Evolutionary conservation across 371 early-diverging fungal genomes (phyloP).

Genomic region (Mortierella sp.): DNA sequence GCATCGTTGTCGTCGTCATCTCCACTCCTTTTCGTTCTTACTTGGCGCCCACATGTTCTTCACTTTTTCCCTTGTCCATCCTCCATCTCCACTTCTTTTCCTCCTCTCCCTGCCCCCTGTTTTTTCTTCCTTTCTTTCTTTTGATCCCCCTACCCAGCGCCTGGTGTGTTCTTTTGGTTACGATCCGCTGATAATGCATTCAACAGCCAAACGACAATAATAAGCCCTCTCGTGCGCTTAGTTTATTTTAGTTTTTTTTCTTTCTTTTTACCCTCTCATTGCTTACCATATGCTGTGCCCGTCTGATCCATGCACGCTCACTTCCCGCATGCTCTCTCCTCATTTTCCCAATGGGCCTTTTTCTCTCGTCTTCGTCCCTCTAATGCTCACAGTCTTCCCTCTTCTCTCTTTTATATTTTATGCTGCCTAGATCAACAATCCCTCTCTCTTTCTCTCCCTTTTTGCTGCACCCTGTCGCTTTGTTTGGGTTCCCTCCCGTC

Average conservation of each 20-base stretch:
- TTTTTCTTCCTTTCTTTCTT: neutral
- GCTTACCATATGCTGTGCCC: constrained; percentile 13
- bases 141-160: constrained; percentile 9
- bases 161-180: neutral
- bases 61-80: neutral
- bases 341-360: neutral
- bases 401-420: neutral
- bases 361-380: neutral
- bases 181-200: neutral
- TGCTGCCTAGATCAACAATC: constrained; percentile 37
- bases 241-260: neutral
- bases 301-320: constrained; percentile 6
- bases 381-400: constrained; percentile 1
- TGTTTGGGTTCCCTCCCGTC: neutral
- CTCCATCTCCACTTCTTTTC: neutral
- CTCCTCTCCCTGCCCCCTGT: neutral
- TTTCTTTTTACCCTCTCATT: neutral
- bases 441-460: constrained; percentile 3
- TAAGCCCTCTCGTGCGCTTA: too few relatives aligned
- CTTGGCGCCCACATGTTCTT: neutral
- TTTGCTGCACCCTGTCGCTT: constrained; percentile 8
- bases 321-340: neutral
- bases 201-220: neutral
- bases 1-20: neutral
- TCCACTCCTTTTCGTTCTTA: neutral